Conservation (phyloP, 1,284 basidiomycete species). For the Limonomyces culmigenus region DNA sequence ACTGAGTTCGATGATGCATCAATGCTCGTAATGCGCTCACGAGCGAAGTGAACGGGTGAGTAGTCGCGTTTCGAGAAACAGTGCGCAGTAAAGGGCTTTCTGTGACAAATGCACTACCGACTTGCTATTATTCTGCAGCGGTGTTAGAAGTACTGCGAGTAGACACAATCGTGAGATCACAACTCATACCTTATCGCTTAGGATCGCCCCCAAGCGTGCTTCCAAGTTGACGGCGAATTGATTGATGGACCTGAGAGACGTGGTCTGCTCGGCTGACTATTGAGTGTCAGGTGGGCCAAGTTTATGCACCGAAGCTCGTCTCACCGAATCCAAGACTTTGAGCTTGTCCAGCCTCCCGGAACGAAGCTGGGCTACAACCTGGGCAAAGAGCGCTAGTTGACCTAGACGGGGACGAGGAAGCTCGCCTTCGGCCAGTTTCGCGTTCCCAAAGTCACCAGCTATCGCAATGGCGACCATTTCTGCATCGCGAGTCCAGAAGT, state of each 20-base stretch:
- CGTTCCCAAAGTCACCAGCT: slow-evolving; percentile 29
- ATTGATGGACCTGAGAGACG: too few relatives aligned
- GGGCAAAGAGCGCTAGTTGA: slow-evolving; percentile 45
- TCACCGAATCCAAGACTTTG: slow-evolving; percentile 8
- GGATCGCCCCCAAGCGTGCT: slow-evolving; percentile 30
- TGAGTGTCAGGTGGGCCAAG: background rate
- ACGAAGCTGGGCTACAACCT: slow-evolving; percentile 40
- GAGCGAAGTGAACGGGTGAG: slow-evolving; percentile 40
- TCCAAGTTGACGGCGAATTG: slow-evolving; percentile 44
- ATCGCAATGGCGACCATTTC: slow-evolving; percentile 66
- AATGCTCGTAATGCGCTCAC: slow-evolving; percentile 19
- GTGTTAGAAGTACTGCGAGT: too few relatives aligned
- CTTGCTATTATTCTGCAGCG: too few relatives aligned
- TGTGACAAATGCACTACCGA: slow-evolving; percentile 32
- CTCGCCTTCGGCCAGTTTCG: slow-evolving; percentile 8
- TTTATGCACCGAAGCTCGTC: slow-evolving; percentile 6
- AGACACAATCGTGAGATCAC: too few relatives aligned
- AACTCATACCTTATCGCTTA: too few relatives aligned
- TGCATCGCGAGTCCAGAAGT: slow-evolving; percentile 55
- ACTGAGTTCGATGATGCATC: slow-evolving; percentile 1
- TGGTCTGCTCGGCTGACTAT: too few relatives aligned
- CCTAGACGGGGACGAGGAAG: slow-evolving; percentile 16
- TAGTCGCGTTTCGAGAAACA: slow-evolving; percentile 46
- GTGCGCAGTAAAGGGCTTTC: slow-evolving; percentile 33
- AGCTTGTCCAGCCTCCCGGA: slow-evolving; percentile 8